These are phyloP conservation scores for Aspergillus cavernicola DNA, from an alignment of 495 filamentous ascomycete species.

Conservation along the genomic window DNA sequence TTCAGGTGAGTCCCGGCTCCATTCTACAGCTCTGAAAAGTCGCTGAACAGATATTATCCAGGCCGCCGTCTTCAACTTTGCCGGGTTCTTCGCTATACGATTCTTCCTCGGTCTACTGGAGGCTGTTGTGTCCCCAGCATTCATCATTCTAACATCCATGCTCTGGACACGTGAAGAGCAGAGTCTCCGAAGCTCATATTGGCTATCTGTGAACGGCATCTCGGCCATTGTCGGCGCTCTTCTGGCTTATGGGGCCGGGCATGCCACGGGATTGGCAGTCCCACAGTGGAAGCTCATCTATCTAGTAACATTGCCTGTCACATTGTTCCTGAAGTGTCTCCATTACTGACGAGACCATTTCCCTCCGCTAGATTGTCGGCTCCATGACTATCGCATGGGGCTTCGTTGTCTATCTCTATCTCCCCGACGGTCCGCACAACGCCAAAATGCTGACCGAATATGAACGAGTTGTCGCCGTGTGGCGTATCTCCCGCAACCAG, in stretches of 20 bases:
- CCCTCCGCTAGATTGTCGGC: background rate
- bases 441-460: background rate
- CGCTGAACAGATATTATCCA: background rate
- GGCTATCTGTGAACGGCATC: constrained; percentile 12
- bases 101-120: constrained; percentile 37
- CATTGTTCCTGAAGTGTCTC: too few relatives aligned
- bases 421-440: constrained; percentile 3
- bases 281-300: constrained; percentile 3
- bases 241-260: background rate
- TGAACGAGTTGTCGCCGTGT: background rate
- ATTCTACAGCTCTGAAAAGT: background rate
- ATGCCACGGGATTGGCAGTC: background rate
- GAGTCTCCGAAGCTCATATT: constrained; percentile 14
- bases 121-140: constrained; percentile 27
- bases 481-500: background rate
- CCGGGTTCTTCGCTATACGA: constrained; percentile 26
- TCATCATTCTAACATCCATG: constrained; percentile 23
- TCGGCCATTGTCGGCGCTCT: background rate
- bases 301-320: background rate
- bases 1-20: constrained; percentile 13
- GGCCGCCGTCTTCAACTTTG: constrained; percentile 23
- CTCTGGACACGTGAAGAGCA: constrained; percentile 17
- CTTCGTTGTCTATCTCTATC: background rate
- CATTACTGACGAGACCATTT: background rate
- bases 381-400: constrained; percentile 1